Evolutionary conservation across 768 basidiomycete genomes (phyloP).

Genomic region (Leccinum boreale): DNA sequence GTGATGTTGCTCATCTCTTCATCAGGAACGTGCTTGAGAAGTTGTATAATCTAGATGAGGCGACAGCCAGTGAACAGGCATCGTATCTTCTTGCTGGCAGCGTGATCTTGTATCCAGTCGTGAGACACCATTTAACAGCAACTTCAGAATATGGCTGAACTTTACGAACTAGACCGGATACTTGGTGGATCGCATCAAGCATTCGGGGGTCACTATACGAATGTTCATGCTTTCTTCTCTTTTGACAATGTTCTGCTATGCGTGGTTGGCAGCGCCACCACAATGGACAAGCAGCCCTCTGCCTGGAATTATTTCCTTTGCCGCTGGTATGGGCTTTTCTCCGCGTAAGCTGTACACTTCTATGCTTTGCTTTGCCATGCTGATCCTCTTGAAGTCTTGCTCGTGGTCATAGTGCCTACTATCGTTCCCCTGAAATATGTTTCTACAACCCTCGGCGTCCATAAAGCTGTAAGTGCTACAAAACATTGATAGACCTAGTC

Average conservation of each 20-base stretch:
- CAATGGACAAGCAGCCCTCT: conserved; percentile 52
- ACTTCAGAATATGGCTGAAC: not conserved
- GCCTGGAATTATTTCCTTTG: conserved; percentile 61
- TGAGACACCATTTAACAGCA: conserved; percentile 31
- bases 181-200: conserved; percentile 56
- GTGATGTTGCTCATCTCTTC: conserved; percentile 1
- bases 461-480: conserved; percentile 61
- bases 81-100: conserved; percentile 73
- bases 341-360: conserved; percentile 42
- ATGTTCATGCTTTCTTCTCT: conserved; percentile 57
- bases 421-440: conserved; percentile 71
- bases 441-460: conserved; percentile 73
- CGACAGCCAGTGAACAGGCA: conserved; percentile 57
- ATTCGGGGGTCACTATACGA: conserved; percentile 54
- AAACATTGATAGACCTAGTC: not conserved
- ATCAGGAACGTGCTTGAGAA: conserved; percentile 68
- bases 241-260: conserved; percentile 57
- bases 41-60: conserved; percentile 59
- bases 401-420: conserved; percentile 71
- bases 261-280: conserved; percentile 66
- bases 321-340: conserved; percentile 68
- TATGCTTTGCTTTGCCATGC: not conserved
- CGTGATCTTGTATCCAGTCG: conserved; percentile 66
- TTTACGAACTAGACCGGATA: conserved; percentile 51
- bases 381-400: conserved; percentile 46